Evolutionary conservation across 148 eudicot species (phyloP).

Genomic region (Heliosperma pusillum): DNA sequence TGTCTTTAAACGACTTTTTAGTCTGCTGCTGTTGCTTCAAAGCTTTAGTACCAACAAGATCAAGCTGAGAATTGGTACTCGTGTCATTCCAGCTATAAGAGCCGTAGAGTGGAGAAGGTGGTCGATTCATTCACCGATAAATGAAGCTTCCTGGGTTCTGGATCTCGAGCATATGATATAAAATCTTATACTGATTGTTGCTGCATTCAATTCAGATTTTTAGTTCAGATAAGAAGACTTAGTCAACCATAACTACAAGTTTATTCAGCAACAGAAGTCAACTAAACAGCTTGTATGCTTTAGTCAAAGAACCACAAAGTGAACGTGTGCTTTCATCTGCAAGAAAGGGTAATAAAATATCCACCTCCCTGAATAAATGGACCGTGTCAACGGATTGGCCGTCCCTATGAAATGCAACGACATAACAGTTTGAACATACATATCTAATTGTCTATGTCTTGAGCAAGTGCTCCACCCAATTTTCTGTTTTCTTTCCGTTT

Average conservation of each 20-base stretch:
- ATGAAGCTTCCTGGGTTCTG: background rate
- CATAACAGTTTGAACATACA: background rate
- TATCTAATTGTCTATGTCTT: background rate
- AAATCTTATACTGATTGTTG: background rate
- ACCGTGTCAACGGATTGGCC: background rate
- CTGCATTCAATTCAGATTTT: background rate
- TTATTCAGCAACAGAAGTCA: background rate
- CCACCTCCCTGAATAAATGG: background rate
- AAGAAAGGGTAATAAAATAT: background rate
- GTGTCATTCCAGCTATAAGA: background rate
- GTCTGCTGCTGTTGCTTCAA: conserved; percentile 10
- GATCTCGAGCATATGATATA: conserved; percentile 3
- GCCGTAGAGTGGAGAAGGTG: conserved; percentile 7
- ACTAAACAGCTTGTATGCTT: background rate
- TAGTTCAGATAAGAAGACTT: background rate
- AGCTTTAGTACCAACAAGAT: conserved; percentile 1
- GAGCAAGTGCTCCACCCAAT: too few relatives aligned
- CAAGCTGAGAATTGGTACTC: conserved; percentile 7
- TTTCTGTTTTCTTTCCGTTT: too few relatives aligned
- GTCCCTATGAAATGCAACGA: background rate
- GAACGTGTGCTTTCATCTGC: background rate
- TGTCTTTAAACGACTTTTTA: conserved; percentile 17
- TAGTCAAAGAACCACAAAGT: background rate
- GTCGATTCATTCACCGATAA: conserved; percentile 21
- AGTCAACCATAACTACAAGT: background rate